Evolutionary conservation across 1,139 yeast genomes (phyloP).

Genomic region (Geotrichum fermentans): DNA sequence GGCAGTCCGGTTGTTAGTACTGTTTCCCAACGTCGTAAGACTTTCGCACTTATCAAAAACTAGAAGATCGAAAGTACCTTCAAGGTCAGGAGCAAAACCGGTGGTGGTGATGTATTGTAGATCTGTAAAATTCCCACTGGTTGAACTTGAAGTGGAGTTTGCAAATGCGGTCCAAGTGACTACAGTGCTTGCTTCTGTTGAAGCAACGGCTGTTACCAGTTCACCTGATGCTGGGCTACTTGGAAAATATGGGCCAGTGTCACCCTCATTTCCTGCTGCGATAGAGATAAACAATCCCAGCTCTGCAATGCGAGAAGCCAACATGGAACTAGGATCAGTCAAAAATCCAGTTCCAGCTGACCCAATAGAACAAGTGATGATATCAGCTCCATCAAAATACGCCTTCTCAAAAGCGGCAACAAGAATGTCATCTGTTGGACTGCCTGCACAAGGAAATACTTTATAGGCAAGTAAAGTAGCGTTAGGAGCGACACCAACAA

Average conservation of each 20-base stretch:
- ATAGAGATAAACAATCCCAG: slow-evolving; percentile 23
- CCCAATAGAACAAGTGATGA: slow-evolving; percentile 26
- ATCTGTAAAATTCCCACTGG: not conserved
- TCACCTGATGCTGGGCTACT: slow-evolving; percentile 19
- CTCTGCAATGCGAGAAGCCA: slow-evolving; percentile 24
- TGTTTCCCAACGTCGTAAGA: not conserved
- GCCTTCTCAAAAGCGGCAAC: slow-evolving; percentile 25
- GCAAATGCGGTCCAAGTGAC: slow-evolving; percentile 11
- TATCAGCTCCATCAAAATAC: slow-evolving; percentile 24
- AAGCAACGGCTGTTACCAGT: slow-evolving; percentile 13
- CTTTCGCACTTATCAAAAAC: slow-evolving; percentile 12
- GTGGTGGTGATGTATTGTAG: slow-evolving; percentile 16
- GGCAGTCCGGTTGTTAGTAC: slow-evolving; percentile 9
- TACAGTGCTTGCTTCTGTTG: slow-evolving; percentile 11
- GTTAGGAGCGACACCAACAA: slow-evolving; percentile 27
- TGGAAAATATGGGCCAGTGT: slow-evolving; percentile 19
- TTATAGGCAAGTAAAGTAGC: slow-evolving; percentile 26
- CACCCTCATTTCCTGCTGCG: slow-evolving; percentile 27
- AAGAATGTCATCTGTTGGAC: slow-evolving; percentile 25
- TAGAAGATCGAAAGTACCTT: slow-evolving; percentile 13
- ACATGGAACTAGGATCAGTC: slow-evolving; percentile 21
- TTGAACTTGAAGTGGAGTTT: not conserved
- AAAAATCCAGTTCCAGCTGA: slow-evolving; percentile 21
- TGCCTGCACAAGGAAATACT: slow-evolving; percentile 26
- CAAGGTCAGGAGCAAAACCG: slow-evolving; percentile 10